These are phyloP conservation scores for Suillus americanus DNA, from an alignment of 768 basidiomycete species.

Conservation along the genomic window DNA sequence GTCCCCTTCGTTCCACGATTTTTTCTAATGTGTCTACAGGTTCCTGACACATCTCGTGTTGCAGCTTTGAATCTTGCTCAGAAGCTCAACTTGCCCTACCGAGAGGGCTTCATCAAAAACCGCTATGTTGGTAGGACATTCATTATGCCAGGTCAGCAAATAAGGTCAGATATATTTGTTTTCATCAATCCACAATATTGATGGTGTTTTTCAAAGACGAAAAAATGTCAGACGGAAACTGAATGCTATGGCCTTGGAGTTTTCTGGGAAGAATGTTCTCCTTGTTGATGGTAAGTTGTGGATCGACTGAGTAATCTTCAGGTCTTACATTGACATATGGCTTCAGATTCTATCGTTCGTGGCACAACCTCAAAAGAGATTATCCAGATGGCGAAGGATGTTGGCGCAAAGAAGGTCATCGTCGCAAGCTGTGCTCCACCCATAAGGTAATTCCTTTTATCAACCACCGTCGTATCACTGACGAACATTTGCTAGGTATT, in stretches of 20 bases:
- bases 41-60: constrained; percentile 95
- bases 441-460: constrained; percentile 59
- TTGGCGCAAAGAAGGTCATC: constrained; percentile 94
- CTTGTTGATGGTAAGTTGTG: constrained; percentile 82
- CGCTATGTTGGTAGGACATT: constrained; percentile 98
- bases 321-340: neutral
- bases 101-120: constrained; percentile 99
- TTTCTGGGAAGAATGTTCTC: constrained; percentile 86
- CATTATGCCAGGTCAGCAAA: constrained; percentile 99
- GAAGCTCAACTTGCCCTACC: constrained; percentile 83
- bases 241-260: constrained; percentile 98
- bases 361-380: constrained; percentile 99
- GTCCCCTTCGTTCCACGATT: neutral
- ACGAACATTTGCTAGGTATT: constrained; percentile 46
- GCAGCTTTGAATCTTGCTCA: constrained; percentile 96
- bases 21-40: constrained; percentile 39
- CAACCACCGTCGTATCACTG: constrained; percentile 1
- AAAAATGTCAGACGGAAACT: constrained; percentile 95
- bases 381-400: constrained; percentile 98
- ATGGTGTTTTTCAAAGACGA: constrained; percentile 44
- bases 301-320: neutral
- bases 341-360: constrained; percentile 92
- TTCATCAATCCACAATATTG: neutral
- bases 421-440: constrained; percentile 97
- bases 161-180: constrained; percentile 53